Conservation (phyloP, 2,329 filamentous ascomycete species). For the Fusarium sp. region DNA sequence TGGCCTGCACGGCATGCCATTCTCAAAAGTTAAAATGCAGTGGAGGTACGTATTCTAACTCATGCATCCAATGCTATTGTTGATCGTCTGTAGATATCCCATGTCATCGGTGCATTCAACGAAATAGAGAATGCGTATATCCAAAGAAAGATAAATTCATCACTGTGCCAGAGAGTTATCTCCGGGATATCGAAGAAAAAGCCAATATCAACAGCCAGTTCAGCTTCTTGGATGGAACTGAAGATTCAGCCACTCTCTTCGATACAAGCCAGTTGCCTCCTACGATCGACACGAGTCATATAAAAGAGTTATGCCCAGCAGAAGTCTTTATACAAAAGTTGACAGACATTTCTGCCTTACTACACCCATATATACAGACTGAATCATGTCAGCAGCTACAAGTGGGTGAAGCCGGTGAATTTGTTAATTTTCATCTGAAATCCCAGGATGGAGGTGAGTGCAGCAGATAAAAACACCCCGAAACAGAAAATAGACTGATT, state of each 20-base stretch:
- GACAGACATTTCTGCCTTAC: neutral
- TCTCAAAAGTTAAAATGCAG: conserved; percentile 1
- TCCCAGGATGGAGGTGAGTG: neutral
- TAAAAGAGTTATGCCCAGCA: neutral
- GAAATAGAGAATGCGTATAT: neutral
- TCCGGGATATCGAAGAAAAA: neutral
- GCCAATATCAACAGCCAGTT: neutral
- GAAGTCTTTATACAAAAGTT: neutral
- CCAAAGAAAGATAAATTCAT: neutral
- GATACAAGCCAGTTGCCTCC: neutral
- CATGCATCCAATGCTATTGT: rapidly evolving
- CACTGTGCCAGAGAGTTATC: neutral
- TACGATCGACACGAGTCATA: neutral
- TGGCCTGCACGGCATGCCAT: conserved; percentile 1
- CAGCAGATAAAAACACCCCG: no score
- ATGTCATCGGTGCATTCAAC: neutral
- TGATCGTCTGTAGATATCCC: neutral
- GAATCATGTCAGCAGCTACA: neutral
- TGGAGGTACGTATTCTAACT: neutral
- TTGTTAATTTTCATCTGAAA: neutral
- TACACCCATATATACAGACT: neutral
- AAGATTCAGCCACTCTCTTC: neutral
- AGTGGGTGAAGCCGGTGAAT: neutral
- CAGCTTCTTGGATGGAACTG: rapidly evolving
- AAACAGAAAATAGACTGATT: neutral